phyloP scores from a whole-genome alignment of 805 yeast genomes.

The Candida khao-thaluensis region DNA sequence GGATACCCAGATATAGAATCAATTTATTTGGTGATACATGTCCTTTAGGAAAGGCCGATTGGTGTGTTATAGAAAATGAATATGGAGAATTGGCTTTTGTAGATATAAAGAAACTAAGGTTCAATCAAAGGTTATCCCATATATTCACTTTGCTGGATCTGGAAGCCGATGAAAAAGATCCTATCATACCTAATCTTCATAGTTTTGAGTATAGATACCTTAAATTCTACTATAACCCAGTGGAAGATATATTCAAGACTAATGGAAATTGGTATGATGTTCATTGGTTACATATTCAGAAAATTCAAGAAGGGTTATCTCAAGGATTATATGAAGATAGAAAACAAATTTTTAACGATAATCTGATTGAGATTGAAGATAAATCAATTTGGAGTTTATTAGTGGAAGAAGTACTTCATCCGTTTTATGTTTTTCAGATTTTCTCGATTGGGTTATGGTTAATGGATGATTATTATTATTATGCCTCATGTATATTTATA shows the following conservation, averaged over 20 bases:
- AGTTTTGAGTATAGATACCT: conserved; percentile 81
- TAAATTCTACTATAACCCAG: conserved; percentile 78
- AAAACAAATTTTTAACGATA: conserved; percentile 69
- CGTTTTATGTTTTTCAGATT: conserved; percentile 92
- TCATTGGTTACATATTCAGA: conserved; percentile 64
- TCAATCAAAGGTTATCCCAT: conserved; percentile 69
- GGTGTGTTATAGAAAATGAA: conserved; percentile 94
- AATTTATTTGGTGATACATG: conserved; percentile 60
- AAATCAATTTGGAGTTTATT: conserved; percentile 65
- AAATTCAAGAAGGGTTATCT: conserved; percentile 66
- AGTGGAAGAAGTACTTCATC: conserved; percentile 87
- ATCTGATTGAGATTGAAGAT: conserved; percentile 72
- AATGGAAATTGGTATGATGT: conserved; percentile 85
- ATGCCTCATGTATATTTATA: conserved; percentile 86
- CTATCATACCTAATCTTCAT: conserved; percentile 66
- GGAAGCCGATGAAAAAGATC: conserved; percentile 41
- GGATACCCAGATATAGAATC: conserved; percentile 82
- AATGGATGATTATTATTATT: conserved; percentile 87
- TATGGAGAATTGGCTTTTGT: conserved; percentile 77
- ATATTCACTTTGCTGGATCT: conserved; percentile 47
- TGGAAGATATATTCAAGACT: conserved; percentile 80
- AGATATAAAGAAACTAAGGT: conserved; percentile 56
- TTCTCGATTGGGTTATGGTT: conserved; percentile 91
- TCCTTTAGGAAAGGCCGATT: conserved; percentile 80
- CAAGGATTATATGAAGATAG: conserved; percentile 70